A percentile compares a stretch with the other conserved stretches of the same genome.
Conservation (phyloP, 73 alveolate species). For the Paraurostyla sp. region DNA sequence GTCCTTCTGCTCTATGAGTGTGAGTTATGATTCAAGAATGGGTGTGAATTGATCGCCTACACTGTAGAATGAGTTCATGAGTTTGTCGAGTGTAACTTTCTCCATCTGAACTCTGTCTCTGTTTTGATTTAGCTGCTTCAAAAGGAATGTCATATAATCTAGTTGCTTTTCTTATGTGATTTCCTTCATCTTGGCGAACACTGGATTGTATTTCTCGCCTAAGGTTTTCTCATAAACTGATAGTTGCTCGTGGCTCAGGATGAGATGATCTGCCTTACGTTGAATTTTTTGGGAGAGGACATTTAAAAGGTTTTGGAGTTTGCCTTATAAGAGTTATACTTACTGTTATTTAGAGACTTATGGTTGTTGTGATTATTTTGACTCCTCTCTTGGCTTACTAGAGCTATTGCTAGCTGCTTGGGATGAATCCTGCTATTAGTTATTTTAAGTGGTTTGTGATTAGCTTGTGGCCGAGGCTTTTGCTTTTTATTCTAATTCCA, state of each 20-base stretch:
- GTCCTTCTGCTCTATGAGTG: conserved; percentile 34
- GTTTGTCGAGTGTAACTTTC: conserved; percentile 11
- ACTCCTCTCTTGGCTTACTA: background rate
- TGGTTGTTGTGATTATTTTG: no score
- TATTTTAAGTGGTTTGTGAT: background rate
- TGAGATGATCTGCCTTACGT: conserved; percentile 41
- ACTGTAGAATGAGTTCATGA: conserved; percentile 38
- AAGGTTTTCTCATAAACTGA: conserved; percentile 18
- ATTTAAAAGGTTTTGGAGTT: conserved; percentile 14
- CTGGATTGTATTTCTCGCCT: conserved; percentile 44
- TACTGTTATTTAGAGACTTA: background rate
- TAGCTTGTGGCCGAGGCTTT: background rate
- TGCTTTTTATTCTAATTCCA: background rate
- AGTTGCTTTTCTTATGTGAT: conserved; percentile 36
- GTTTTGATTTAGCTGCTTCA: conserved; percentile 41
- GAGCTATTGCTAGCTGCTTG: background rate
- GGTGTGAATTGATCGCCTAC: conserved; percentile 1
- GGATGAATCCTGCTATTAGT: background rate
- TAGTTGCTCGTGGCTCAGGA: conserved; percentile 32
- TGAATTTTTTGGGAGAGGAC: conserved; percentile 32
- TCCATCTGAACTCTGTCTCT: conserved; percentile 41
- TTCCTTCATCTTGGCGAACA: conserved; percentile 31
- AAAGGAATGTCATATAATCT: conserved; percentile 52
- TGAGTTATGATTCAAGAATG: background rate
- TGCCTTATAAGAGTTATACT: background rate